phyloP scores from a whole-genome alignment of 192 early-diverging fungal genomes.

The Physocladia obscura region DNA sequence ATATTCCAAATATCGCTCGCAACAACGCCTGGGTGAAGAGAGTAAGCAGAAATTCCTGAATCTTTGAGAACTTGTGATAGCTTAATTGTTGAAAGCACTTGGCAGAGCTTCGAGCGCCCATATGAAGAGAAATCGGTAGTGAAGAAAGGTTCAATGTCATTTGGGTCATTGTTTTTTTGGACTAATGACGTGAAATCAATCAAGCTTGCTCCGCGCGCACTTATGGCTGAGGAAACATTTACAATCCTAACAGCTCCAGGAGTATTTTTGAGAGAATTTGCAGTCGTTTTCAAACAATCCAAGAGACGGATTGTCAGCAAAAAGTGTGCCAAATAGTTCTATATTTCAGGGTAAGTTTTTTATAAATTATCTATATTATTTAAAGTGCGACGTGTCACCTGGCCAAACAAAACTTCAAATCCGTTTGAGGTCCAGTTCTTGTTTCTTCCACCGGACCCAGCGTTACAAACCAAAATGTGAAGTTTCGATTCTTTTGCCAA shows the following conservation, averaged over 20 bases:
- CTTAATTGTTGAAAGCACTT: neutral
- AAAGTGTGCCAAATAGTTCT: conserved; percentile 29
- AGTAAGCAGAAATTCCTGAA: neutral
- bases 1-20: neutral
- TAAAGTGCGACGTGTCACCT: too few relatives aligned
- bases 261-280: neutral
- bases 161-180: neutral
- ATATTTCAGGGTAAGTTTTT: too few relatives aligned
- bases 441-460: neutral
- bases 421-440: neutral
- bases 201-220: neutral
- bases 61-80: neutral
- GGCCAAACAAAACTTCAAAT: neutral
- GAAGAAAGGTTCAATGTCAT: neutral
- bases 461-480: neutral
- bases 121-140: neutral
- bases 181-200: neutral
- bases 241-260: conserved; percentile 10
- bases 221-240: neutral
- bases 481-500: neutral
- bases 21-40: neutral
- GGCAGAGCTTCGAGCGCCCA: neutral
- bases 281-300: neutral
- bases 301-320: conserved; percentile 12
- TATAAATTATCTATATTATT: too few relatives aligned